Evolutionary conservation across 768 basidiomycete genomes (phyloP).

Genomic region (Pholiota molesta): DNA sequence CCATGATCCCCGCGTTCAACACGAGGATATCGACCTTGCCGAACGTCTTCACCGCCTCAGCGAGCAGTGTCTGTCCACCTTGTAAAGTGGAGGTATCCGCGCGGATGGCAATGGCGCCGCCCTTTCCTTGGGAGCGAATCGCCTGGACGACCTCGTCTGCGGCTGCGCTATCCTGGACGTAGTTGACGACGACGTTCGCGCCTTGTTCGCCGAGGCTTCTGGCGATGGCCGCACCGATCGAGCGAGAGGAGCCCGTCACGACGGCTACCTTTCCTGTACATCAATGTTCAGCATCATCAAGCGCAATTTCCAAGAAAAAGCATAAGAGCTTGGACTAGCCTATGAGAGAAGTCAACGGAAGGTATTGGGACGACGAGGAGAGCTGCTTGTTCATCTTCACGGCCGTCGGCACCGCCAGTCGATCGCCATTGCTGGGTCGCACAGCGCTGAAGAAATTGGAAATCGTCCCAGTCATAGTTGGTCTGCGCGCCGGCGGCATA

Average conservation of each 20-base stretch:
- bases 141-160: slow-evolving; percentile 50
- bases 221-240: slow-evolving; percentile 61
- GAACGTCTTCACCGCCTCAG: slow-evolving; percentile 49
- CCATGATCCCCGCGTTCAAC: slow-evolving; percentile 62
- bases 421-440: slow-evolving; percentile 19
- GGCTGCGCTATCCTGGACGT: slow-evolving; percentile 40
- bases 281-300: background rate
- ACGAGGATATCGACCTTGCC: slow-evolving; percentile 62
- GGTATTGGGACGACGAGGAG: slow-evolving; percentile 25
- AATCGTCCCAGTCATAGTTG: slow-evolving; percentile 26
- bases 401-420: slow-evolving; percentile 20
- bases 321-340: slow-evolving; percentile 18
- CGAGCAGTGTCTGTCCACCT: slow-evolving; percentile 50
- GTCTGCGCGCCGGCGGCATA: slow-evolving; percentile 18
- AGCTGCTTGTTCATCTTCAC: slow-evolving; percentile 22
- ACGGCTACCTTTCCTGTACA: slow-evolving; percentile 53
- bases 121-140: slow-evolving; percentile 47
- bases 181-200: slow-evolving; percentile 62
- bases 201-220: slow-evolving; percentile 56
- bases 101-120: slow-evolving; percentile 51
- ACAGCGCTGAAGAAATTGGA: slow-evolving; percentile 28
- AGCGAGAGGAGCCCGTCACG: slow-evolving; percentile 63
- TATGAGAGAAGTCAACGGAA: slow-evolving; percentile 30
- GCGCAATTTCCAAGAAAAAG: background rate
- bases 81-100: slow-evolving; percentile 52